Conservation (phyloP, 2,329 filamentous ascomycete species). For the Scytalidium sp. region DNA sequence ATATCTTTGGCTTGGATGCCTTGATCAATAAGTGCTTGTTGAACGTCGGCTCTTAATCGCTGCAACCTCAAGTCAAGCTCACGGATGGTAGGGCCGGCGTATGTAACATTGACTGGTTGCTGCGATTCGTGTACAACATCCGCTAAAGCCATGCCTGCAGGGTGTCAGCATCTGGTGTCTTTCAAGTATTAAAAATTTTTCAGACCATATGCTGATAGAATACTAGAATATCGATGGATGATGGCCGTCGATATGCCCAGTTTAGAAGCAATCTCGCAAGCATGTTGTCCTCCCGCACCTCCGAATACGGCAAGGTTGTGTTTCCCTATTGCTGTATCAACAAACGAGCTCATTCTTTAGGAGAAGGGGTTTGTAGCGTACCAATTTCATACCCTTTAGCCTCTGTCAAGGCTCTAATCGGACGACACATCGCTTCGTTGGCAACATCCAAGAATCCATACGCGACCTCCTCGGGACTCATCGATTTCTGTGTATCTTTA, state of each 20-base stretch:
- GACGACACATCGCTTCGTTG: slow-evolving; percentile 85
- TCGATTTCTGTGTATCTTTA: slow-evolving; percentile 58
- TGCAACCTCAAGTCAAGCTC: background rate
- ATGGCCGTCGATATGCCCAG: slow-evolving; percentile 81
- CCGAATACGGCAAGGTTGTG: slow-evolving; percentile 87
- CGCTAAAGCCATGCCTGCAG: slow-evolving; percentile 85
- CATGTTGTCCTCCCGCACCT: slow-evolving; percentile 86
- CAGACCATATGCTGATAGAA: slow-evolving; percentile 89
- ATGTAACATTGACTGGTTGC: slow-evolving; percentile 62
- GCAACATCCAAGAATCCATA: slow-evolving; percentile 80
- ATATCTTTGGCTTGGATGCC: slow-evolving; percentile 73
- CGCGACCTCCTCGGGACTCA: slow-evolving; percentile 56
- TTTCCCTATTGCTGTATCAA: slow-evolving; percentile 74
- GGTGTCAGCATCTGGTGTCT: slow-evolving; percentile 65
- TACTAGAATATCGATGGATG: slow-evolving; percentile 80
- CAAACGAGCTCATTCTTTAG: slow-evolving; percentile 90
- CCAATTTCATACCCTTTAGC: slow-evolving; percentile 87
- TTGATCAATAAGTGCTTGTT: slow-evolving; percentile 54
- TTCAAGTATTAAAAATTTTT: slow-evolving; percentile 78
- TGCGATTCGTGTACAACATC: slow-evolving; percentile 92
- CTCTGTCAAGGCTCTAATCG: slow-evolving; percentile 85
- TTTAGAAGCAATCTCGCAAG: slow-evolving; percentile 78
- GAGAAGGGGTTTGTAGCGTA: slow-evolving; percentile 65
- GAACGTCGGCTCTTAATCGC: background rate
- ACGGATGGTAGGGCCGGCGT: slow-evolving; percentile 25